Conservation (phyloP, 345 rosid genomes). For the Eucalyptus paniculata region DNA sequence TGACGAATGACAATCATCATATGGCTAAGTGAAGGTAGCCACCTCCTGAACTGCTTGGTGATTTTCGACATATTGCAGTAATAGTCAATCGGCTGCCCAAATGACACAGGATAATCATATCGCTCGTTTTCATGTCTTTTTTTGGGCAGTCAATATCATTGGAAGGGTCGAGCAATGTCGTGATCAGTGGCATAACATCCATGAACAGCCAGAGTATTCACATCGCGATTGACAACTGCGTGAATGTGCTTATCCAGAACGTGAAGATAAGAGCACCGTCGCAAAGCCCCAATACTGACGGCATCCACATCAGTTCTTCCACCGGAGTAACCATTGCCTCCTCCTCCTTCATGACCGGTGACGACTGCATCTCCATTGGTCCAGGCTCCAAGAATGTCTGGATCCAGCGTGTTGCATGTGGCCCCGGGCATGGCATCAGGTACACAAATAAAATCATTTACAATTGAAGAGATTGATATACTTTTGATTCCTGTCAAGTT, state of each 20-base stretch:
- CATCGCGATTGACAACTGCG: not conserved
- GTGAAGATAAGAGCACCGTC: not conserved
- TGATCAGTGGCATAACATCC: not conserved
- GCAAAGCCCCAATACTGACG: slow-evolving; percentile 14
- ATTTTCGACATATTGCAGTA: not conserved
- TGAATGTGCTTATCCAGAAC: not conserved
- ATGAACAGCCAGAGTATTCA: slow-evolving; percentile 8
- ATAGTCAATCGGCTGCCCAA: not conserved
- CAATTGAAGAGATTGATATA: not conserved
- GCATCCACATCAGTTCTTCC: slow-evolving; percentile 5
- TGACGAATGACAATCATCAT: not conserved
- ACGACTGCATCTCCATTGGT: slow-evolving; percentile 15
- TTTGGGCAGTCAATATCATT: not conserved
- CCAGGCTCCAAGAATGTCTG: slow-evolving; percentile 8
- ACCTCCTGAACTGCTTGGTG: not conserved
- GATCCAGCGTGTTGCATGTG: slow-evolving; percentile 1
- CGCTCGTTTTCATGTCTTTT: not conserved
- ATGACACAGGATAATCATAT: not conserved
- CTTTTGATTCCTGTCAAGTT: not conserved
- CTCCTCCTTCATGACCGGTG: slow-evolving; percentile 1
- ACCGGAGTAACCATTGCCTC: not conserved
- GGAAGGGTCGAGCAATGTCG: not conserved
- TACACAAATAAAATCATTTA: not conserved
- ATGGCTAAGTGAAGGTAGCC: not conserved
- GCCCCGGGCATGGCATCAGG: slow-evolving; percentile 25